Evolutionary conservation across 306 rosid species (phyloP).

Genomic region (Rosa persica): DNA sequence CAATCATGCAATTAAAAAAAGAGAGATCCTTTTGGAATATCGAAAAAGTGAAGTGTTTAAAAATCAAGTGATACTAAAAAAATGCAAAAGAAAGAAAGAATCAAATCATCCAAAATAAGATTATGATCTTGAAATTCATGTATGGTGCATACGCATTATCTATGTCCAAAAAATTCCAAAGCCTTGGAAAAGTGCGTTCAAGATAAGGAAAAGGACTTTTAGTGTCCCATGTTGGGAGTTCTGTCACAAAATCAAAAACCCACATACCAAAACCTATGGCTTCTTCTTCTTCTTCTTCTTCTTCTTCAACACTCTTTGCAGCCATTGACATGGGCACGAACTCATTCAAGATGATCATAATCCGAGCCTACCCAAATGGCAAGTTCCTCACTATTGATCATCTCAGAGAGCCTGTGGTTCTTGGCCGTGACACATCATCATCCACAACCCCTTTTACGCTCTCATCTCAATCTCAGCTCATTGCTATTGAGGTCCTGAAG

Average conservation of each 20-base stretch:
- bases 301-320: slow-evolving; percentile 29
- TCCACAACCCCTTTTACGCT: slow-evolving; percentile 19
- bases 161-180: background rate
- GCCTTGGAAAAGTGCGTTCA: background rate
- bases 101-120: background rate
- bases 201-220: background rate
- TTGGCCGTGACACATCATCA: slow-evolving; percentile 26
- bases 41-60: background rate
- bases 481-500: slow-evolving; percentile 27
- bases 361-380: slow-evolving; percentile 30
- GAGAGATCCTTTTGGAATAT: background rate
- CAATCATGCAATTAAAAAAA: background rate
- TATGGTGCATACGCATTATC: background rate
- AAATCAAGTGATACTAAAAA: background rate
- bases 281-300: background rate
- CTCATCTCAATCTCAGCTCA: slow-evolving; percentile 23
- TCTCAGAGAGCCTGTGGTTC: slow-evolving; percentile 34
- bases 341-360: slow-evolving; percentile 42
- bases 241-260: background rate
- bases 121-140: background rate
- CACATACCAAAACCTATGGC: slow-evolving; percentile 21
- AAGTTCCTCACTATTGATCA: slow-evolving; percentile 29
- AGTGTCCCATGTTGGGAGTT: background rate
- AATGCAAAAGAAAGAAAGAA: background rate
- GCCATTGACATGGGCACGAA: slow-evolving; percentile 44